phyloP scores from a whole-genome alignment of 1,284 basidiomycete species.

The Cutaneotrichosporon sp. region DNA sequence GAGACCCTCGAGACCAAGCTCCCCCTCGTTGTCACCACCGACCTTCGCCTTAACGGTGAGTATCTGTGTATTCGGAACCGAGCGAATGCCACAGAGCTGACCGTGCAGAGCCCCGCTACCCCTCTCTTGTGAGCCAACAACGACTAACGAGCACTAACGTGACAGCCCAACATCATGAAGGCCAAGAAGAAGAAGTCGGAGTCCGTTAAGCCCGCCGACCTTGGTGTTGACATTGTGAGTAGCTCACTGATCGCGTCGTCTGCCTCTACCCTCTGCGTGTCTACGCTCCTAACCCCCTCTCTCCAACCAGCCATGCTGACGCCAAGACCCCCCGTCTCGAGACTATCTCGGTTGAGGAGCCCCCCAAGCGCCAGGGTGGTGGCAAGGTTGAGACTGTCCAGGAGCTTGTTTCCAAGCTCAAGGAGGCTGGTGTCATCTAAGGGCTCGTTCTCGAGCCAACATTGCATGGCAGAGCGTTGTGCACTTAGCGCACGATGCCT shows the following conservation, averaged over 20 bases:
- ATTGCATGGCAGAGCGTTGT: slow-evolving; percentile 3
- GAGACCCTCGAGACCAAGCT: slow-evolving; percentile 76
- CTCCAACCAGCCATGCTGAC: neutral
- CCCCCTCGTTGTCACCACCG: slow-evolving; percentile 87
- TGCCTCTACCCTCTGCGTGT: neutral
- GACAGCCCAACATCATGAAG: slow-evolving; percentile 87
- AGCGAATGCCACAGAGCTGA: too few species aligned
- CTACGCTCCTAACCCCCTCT: neutral
- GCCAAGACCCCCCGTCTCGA: slow-evolving; percentile 64
- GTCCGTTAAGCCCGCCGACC: slow-evolving; percentile 72
- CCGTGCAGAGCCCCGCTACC: slow-evolving; percentile 77
- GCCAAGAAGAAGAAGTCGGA: slow-evolving; percentile 98
- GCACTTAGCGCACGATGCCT: slow-evolving; percentile 1
- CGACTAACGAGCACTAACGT: neutral
- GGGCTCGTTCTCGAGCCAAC: neutral
- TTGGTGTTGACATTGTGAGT: slow-evolving; percentile 56
- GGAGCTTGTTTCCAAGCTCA: slow-evolving; percentile 83
- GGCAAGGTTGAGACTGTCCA: slow-evolving; percentile 85
- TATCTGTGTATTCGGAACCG: too few species aligned
- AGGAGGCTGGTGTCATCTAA: slow-evolving; percentile 73
- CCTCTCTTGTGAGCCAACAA: slow-evolving; percentile 57
- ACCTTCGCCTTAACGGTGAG: slow-evolving; percentile 65
- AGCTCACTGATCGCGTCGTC: neutral
- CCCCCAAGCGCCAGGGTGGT: slow-evolving; percentile 84
- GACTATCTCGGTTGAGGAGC: slow-evolving; percentile 85